A percentile compares a stretch with the other conserved stretches of the same genome.
phyloP scores from a whole-genome alignment of 2,329 filamentous ascomycete species.

The Onygenales sp. region DNA sequence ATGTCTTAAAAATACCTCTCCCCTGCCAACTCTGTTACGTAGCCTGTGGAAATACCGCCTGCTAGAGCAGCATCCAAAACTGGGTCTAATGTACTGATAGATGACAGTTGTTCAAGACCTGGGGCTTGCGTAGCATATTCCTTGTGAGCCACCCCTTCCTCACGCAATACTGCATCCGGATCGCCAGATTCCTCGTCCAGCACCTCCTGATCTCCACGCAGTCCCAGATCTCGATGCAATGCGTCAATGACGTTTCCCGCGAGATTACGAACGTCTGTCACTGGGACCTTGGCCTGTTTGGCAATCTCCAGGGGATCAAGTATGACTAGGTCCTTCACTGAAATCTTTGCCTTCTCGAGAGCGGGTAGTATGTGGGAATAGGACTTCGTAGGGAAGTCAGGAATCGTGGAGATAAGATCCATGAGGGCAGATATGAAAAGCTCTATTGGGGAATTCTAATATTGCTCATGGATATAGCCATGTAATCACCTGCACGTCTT shows the following conservation, averaged over 20 bases:
- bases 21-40: slow-evolving; percentile 80
- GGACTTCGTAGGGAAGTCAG: slow-evolving; percentile 61
- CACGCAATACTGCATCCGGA: background rate
- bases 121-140: slow-evolving; percentile 13
- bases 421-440: slow-evolving; percentile 15
- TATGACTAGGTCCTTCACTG: slow-evolving; percentile 74
- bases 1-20: slow-evolving; percentile 55
- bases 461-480: too few relatives aligned
- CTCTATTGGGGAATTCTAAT: background rate
- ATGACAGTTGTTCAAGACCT: slow-evolving; percentile 27
- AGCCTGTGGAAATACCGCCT: slow-evolving; percentile 72
- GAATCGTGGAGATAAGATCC: slow-evolving; percentile 75
- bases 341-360: slow-evolving; percentile 68
- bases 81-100: slow-evolving; percentile 73
- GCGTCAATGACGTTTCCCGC: slow-evolving; percentile 56
- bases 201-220: slow-evolving; percentile 16
- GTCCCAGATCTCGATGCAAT: slow-evolving; percentile 54
- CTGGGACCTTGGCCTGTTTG: slow-evolving; percentile 71
- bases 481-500: background rate
- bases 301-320: slow-evolving; percentile 75
- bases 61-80: slow-evolving; percentile 60
- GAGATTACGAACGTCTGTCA: slow-evolving; percentile 69
- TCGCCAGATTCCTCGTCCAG: slow-evolving; percentile 3
- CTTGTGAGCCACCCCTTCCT: background rate
- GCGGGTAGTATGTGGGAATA: slow-evolving; percentile 68